phyloP scores from a whole-genome alignment of 768 basidiomycete species.

The Calocera cornea region DNA sequence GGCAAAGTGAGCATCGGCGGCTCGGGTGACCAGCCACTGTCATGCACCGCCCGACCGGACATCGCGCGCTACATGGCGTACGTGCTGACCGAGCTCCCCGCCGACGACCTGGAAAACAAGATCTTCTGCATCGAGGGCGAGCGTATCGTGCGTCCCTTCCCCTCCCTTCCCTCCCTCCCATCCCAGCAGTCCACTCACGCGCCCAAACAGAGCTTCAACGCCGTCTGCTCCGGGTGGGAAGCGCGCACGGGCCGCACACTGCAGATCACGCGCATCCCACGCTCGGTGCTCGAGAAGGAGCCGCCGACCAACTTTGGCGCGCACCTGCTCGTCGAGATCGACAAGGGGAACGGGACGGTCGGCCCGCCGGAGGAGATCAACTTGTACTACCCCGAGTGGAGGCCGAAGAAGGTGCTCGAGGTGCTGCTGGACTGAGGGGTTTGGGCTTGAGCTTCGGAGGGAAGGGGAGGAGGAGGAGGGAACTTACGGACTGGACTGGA shows the following conservation, averaged over 20 bases:
- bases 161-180: neutral
- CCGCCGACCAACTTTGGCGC: neutral
- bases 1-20: slow-evolving; percentile 15
- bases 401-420: neutral
- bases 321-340: neutral
- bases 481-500: neutral
- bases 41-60: slow-evolving; percentile 15
- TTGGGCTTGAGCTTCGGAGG: no score
- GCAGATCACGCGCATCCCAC: neutral
- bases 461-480: neutral
- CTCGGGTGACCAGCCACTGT: slow-evolving; percentile 9
- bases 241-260: neutral
- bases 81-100: slow-evolving; percentile 12
- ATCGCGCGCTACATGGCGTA: slow-evolving; percentile 16
- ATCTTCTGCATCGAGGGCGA: neutral
- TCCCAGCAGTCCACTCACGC: neutral
- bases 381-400: neutral
- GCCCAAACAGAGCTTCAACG: neutral
- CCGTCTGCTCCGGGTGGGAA: neutral
- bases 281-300: neutral
- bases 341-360: neutral
- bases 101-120: slow-evolving; percentile 9
- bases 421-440: neutral
- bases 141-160: neutral
- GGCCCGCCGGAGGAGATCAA: neutral